Conservation (phyloP, 2,329 filamentous ascomycete genomes). For the Botrytis squamosa region DNA sequence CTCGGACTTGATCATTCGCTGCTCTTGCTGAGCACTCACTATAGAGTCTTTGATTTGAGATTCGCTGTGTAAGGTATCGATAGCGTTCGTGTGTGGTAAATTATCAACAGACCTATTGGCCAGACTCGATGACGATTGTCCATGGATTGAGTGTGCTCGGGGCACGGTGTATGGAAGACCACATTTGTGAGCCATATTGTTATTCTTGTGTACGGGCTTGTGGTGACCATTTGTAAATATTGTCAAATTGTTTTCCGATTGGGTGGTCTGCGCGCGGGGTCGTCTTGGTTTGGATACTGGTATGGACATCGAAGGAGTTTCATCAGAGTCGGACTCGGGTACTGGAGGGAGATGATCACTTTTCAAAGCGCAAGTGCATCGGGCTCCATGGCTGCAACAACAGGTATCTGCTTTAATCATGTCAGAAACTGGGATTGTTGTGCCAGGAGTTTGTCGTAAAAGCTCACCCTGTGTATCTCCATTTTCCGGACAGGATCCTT, state of each 20-base stretch:
- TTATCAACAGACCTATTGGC: slow-evolving; percentile 49
- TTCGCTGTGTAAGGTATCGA: slow-evolving; percentile 43
- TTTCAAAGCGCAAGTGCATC: slow-evolving; percentile 64
- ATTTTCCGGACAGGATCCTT: slow-evolving; percentile 55
- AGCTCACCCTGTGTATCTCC: slow-evolving; percentile 41
- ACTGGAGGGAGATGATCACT: slow-evolving; percentile 64
- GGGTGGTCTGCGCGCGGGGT: slow-evolving; percentile 60
- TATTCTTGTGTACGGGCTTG: slow-evolving; percentile 60
- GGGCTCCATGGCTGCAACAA: slow-evolving; percentile 67
- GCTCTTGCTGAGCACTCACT: slow-evolving; percentile 42
- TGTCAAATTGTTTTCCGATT: slow-evolving; percentile 56
- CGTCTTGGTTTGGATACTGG: slow-evolving; percentile 45
- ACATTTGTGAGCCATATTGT: slow-evolving; percentile 59
- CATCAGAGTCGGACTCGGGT: slow-evolving; percentile 61
- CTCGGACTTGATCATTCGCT: slow-evolving; percentile 59
- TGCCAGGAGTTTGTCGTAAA: slow-evolving; percentile 31
- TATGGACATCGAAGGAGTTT: slow-evolving; percentile 46
- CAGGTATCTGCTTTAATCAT: slow-evolving; percentile 55
- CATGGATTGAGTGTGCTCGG: slow-evolving; percentile 56
- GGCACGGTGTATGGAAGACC: slow-evolving; percentile 58
- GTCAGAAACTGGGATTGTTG: slow-evolving; percentile 38
- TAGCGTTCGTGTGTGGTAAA: slow-evolving; percentile 43
- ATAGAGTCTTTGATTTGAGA: slow-evolving; percentile 42
- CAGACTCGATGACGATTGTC: slow-evolving; percentile 49
- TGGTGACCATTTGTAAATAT: slow-evolving; percentile 65